Conservation (phyloP, 1,139 yeast species). For the Blastobotrys capitulatus region DNA sequence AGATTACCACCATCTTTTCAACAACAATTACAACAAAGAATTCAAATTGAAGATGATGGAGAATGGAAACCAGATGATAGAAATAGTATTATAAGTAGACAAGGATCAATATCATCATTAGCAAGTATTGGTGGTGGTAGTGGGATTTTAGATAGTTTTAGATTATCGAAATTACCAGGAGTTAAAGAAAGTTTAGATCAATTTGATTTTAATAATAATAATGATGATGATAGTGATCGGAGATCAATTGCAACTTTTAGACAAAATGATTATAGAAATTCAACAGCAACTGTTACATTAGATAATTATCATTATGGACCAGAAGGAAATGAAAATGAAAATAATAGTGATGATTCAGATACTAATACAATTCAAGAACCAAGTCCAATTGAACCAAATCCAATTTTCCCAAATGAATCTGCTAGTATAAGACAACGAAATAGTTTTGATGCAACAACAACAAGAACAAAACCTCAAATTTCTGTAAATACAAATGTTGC, state of each 20-base stretch:
- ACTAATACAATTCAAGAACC: conserved; percentile 8
- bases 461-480: neutral
- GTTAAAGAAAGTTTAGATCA: conserved; percentile 3
- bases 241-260: conserved; percentile 5
- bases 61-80: conserved; percentile 17
- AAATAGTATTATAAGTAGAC: conserved; percentile 12
- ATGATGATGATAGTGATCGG: neutral
- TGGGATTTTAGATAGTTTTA: conserved; percentile 29
- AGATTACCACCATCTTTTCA: conserved; percentile 2
- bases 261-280: neutral
- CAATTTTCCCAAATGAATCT: conserved; percentile 6
- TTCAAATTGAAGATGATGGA: conserved; percentile 7
- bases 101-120: conserved; percentile 13
- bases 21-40: conserved; percentile 6
- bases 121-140: conserved; percentile 20
- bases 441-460: neutral
- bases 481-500: neutral
- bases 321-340: neutral
- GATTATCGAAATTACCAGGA: conserved; percentile 25
- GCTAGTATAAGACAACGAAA: conserved; percentile 4
- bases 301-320: neutral
- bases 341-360: conserved; percentile 5
- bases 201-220: neutral
- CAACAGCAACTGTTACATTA: neutral
- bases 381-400: conserved; percentile 9